A percentile compares a stretch with the other conserved stretches of the same genome.
Evolutionary conservation across 805 yeast species (phyloP).

Genomic region (Lachancea mirantina): DNA sequence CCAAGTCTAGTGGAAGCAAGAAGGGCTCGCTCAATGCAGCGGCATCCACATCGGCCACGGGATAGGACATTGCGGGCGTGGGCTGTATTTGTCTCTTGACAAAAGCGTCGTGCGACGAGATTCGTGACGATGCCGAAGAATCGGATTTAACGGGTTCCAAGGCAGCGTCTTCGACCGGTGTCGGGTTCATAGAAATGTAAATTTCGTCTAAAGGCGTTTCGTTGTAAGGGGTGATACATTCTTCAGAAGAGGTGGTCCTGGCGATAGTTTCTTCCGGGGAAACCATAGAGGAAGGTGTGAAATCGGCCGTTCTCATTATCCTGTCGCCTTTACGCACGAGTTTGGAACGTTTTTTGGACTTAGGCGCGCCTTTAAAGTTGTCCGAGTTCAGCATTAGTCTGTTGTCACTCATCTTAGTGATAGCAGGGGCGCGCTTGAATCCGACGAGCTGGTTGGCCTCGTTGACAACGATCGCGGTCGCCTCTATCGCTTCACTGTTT

Average conservation of each 20-base stretch:
- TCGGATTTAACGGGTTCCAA: slow-evolving; percentile 19
- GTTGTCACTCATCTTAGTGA: slow-evolving; percentile 24
- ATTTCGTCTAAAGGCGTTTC: slow-evolving; percentile 15
- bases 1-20: slow-evolving; percentile 18
- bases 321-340: not conserved
- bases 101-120: slow-evolving; percentile 16
- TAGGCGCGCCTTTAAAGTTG: slow-evolving; percentile 16
- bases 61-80: not conserved
- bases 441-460: slow-evolving; percentile 12
- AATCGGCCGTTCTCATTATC: not conserved
- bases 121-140: slow-evolving; percentile 20
- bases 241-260: slow-evolving; percentile 5
- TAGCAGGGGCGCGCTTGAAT: slow-evolving; percentile 8
- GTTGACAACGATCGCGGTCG: slow-evolving; percentile 29
- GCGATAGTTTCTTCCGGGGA: slow-evolving; percentile 2
- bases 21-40: slow-evolving; percentile 10
- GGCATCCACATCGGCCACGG: slow-evolving; percentile 1
- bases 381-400: slow-evolving; percentile 25
- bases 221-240: slow-evolving; percentile 8
- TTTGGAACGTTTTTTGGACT: slow-evolving; percentile 9
- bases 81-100: slow-evolving; percentile 3
- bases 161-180: slow-evolving; percentile 17
- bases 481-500: slow-evolving; percentile 29
- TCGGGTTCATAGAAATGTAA: slow-evolving; percentile 13
- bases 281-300: not conserved